Evolutionary conservation across 2,329 filamentous ascomycete genomes (phyloP).

Genomic region (Epichloe baconii): DNA sequence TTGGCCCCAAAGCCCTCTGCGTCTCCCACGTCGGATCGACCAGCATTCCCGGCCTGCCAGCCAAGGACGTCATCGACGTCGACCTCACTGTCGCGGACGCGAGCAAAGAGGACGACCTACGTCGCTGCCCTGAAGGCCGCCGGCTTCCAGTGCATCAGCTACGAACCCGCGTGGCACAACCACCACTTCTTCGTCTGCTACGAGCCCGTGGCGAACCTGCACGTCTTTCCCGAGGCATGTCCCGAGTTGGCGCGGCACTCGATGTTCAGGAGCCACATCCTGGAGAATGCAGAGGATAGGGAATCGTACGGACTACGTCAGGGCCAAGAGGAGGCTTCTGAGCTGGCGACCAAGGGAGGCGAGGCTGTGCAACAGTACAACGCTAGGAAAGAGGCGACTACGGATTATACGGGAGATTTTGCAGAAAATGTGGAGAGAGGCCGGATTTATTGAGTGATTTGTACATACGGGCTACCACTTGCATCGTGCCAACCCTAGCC

Average conservation of each 20-base stretch:
- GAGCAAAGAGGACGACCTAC: slow-evolving; percentile 19
- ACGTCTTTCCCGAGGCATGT: slow-evolving; percentile 31
- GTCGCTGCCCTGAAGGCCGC: too few species aligned
- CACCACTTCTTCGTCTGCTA: slow-evolving; percentile 23
- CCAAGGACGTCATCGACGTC: slow-evolving; percentile 40
- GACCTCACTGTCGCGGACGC: slow-evolving; percentile 32
- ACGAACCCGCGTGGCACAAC: too few species aligned
- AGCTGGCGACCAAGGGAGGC: slow-evolving; percentile 10
- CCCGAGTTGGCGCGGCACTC: slow-evolving; percentile 28
- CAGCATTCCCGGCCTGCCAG: slow-evolving; percentile 32
- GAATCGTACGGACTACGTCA: slow-evolving; percentile 27
- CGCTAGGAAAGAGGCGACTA: slow-evolving; percentile 24
- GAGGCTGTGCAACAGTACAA: slow-evolving; percentile 26
- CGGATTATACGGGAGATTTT: slow-evolving; percentile 25
- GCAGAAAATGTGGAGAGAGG: slow-evolving; percentile 9
- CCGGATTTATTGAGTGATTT: too few species aligned
- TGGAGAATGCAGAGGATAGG: slow-evolving; percentile 21
- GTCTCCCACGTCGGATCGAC: slow-evolving; percentile 38
- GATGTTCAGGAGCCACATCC: slow-evolving; percentile 30
- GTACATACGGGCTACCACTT: too few species aligned
- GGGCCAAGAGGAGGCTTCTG: slow-evolving; percentile 2
- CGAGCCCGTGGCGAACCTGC: slow-evolving; percentile 29
- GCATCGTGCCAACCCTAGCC: too few species aligned
- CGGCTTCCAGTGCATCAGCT: too few species aligned
- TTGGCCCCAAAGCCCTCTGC: slow-evolving; percentile 1